Evolutionary conservation across 129 eudicot genomes (phyloP).

Genomic region (Deinandra increscens): DNA sequence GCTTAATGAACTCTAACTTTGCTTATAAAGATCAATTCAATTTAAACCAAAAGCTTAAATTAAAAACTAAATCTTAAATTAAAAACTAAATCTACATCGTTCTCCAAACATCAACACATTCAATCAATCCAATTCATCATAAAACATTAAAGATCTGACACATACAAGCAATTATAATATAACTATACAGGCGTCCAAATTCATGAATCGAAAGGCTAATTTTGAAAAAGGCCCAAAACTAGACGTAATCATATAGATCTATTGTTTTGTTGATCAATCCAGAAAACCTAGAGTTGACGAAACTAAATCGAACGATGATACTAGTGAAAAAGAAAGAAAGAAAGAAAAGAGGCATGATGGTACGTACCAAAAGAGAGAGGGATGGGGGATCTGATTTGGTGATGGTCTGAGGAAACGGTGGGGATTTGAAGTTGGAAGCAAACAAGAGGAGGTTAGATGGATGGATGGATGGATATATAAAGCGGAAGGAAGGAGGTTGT

Average conservation of each 20-base stretch:
- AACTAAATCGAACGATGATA: neutral
- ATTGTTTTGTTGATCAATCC: neutral
- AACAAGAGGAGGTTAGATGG: neutral
- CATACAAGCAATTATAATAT: neutral
- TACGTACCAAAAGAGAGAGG: conserved; percentile 28
- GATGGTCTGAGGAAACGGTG: too few species aligned
- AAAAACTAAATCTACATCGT: conserved; percentile 21
- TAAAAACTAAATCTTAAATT: too few species aligned
- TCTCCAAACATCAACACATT: conserved; percentile 11
- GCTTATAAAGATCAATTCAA: neutral
- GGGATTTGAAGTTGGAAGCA: too few species aligned
- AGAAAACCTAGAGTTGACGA: neutral
- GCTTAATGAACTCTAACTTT: neutral
- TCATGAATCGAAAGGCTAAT: conserved; percentile 6
- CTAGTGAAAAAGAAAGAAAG: too few species aligned
- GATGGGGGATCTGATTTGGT: too few species aligned
- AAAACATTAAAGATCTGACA: conserved; percentile 7
- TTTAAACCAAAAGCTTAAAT: neutral
- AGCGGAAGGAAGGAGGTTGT: too few species aligned
- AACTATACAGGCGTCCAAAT: conserved; percentile 7
- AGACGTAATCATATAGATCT: conserved; percentile 17
- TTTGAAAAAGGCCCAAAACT: neutral
- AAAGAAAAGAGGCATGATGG: neutral
- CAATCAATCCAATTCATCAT: too few species aligned
- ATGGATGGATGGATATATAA: too few species aligned